Conservation (phyloP, 768 basidiomycete species). For the Rhodotorula sphaerocarpa region DNA sequence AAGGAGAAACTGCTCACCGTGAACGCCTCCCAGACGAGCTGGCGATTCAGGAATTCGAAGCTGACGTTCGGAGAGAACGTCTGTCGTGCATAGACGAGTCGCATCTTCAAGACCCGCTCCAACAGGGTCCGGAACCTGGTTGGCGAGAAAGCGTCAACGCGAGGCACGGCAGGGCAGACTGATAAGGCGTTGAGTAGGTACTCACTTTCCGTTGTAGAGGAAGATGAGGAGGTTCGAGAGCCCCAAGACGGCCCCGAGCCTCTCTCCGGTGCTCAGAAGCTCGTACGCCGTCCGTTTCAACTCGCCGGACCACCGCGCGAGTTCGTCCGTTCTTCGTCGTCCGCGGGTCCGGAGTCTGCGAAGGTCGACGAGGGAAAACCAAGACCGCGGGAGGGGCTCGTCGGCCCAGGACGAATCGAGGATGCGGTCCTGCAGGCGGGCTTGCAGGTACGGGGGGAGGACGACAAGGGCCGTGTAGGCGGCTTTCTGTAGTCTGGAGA, state of each 20-base stretch:
- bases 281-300: constrained; percentile 37
- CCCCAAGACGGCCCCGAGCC: constrained; percentile 14
- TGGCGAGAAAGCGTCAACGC: not conserved
- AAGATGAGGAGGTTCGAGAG: constrained; percentile 74
- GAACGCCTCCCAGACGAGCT: constrained; percentile 98
- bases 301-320: constrained; percentile 23
- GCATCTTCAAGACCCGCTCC: constrained; percentile 68
- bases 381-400: constrained; percentile 31
- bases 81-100: constrained; percentile 61
- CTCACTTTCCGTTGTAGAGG: constrained; percentile 75
- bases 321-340: constrained; percentile 20
- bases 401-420: constrained; percentile 35
- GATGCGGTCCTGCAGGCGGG: constrained; percentile 32
- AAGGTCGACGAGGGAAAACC: constrained; percentile 24
- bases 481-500: constrained; percentile 16
- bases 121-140: constrained; percentile 73
- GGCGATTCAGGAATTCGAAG: constrained; percentile 98
- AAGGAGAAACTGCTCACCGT: constrained; percentile 55
- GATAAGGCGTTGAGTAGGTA: too few relatives aligned
- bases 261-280: constrained; percentile 26
- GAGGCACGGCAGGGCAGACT: not conserved
- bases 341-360: constrained; percentile 7
- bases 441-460: constrained; percentile 28
- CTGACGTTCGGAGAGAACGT: constrained; percentile 74
- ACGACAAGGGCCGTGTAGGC: constrained; percentile 30